A percentile compares a stretch with the other conserved stretches of the same genome.
Conservation (phyloP, 345 rosid species). For the Gossypium ekmanianum region DNA sequence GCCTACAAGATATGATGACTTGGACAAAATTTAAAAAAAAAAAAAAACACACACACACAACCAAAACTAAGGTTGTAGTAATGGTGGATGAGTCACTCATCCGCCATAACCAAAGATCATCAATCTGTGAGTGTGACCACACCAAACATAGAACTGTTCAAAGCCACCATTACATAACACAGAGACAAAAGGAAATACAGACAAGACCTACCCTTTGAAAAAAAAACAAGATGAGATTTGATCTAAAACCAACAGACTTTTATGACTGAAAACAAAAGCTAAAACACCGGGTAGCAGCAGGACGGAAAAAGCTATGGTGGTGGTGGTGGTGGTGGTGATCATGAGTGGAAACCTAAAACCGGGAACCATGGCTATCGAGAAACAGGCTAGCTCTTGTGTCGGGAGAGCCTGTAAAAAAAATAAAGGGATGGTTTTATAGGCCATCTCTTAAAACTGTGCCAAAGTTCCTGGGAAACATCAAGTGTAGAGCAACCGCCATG, state of each 20-base stretch:
- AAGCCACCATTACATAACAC: not conserved
- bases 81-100: constrained; percentile 15
- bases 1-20: not conserved
- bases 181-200: constrained; percentile 1
- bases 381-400: constrained; percentile 35
- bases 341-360: constrained; percentile 23
- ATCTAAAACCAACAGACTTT: constrained; percentile 25
- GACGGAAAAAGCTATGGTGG: not conserved
- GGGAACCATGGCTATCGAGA: constrained; percentile 32
- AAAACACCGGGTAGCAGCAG: constrained; percentile 20
- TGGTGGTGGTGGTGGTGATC: not conserved
- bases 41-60: not conserved
- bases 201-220: not conserved
- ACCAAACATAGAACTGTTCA: not conserved
- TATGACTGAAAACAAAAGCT: constrained; percentile 27
- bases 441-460: constrained; percentile 23
- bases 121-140: not conserved
- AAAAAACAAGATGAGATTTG: not conserved
- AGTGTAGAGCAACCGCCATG: not conserved
- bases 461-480: constrained; percentile 41
- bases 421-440: constrained; percentile 3
- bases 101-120: constrained; percentile 25
- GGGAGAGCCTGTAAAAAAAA: constrained; percentile 45
- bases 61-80: constrained; percentile 18
- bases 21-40: not conserved